Evolutionary conservation across 2,329 filamentous ascomycete species (phyloP), one percentile per base, ranked within the genome.

Genomic region (Aspergillus thermomutatus): DNA sequence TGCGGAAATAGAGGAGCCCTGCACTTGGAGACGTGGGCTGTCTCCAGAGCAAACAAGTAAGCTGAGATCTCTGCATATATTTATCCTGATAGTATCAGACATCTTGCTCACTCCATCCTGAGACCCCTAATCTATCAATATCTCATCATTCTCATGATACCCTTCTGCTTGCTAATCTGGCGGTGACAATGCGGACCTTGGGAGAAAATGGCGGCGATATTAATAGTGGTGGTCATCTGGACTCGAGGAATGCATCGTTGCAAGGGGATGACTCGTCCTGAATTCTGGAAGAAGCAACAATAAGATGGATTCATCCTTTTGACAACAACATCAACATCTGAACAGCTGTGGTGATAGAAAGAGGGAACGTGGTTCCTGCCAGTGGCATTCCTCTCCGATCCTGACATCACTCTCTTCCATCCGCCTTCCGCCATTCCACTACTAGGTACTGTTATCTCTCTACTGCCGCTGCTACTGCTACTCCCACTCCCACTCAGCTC

Each of bases 401-500:
- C 51, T 60, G 25, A 21, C 25, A 37, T 50, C 40, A 17, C 26
- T 7, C 1, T 37, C 31, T 37, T 37, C 14, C 28, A 26, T 37
- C 43, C 17, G 19, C 31, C 43, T 25, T 52, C 53, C 57, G 46
- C 45, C 45, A 46, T 21, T 27, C 26, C 51, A 37, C 1, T 14
- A 7, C 4, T 14, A n/a, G 31, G 4, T 6, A 34, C 31, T 31
- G 14, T n/a, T n/a, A n/a, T n/a, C n/a, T n/a, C n/a, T n/a, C 23
- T 40, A 37, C 23, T 45, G 46, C 17, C 28, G 50, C 40, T 54
- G 40, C 45, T 49, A 49, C 37, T 56, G n/a, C 49, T 49, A n/a
- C 48, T 49, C 52, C 48, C 34, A 23, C 37, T 17, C 52, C 55
- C 58, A 51, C 54, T 55, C 52, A 49, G 49, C 60, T 50, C 50